Evolutionary conservation across 352 stramenopile species (phyloP).

Genomic region (Nothophytophthora sp.): DNA sequence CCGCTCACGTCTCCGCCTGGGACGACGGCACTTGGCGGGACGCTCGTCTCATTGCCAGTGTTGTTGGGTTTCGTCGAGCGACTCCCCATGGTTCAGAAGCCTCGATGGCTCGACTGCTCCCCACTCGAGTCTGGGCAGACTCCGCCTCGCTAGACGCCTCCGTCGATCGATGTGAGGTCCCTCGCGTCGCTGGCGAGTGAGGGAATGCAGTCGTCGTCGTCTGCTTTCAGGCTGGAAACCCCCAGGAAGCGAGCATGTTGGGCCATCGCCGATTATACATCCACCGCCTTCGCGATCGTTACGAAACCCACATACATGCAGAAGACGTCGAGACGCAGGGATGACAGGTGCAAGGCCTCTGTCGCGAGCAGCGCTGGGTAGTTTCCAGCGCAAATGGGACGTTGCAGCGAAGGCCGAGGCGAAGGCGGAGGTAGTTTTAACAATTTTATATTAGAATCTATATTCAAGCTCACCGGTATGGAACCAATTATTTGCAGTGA

Average conservation of each 20-base stretch:
- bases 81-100: constrained; percentile 23
- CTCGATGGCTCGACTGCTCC: neutral
- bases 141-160: constrained; percentile 1
- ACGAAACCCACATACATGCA: no score
- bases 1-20: constrained; percentile 5
- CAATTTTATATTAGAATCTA: no score
- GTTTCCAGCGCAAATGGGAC: no score
- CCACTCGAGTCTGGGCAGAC: no score
- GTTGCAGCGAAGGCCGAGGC: no score
- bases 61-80: constrained; percentile 22
- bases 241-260: neutral
- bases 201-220: constrained; percentile 19
- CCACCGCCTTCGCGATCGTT: constrained; percentile 24
- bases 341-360: no score
- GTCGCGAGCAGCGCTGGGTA: no score
- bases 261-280: neutral
- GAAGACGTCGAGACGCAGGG: no score
- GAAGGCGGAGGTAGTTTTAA: no score
- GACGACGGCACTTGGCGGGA: neutral
- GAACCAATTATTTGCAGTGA: no score
- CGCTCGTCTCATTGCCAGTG: neutral
- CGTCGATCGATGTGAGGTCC: no score
- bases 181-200: constrained; percentile 12
- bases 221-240: constrained; percentile 8
- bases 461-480: no score